Percentiles rank a stretch among this genome's conserved stretches.
Evolutionary conservation across 306 rosid genomes (phyloP).

Genomic region (Gastrolobium villosum): DNA sequence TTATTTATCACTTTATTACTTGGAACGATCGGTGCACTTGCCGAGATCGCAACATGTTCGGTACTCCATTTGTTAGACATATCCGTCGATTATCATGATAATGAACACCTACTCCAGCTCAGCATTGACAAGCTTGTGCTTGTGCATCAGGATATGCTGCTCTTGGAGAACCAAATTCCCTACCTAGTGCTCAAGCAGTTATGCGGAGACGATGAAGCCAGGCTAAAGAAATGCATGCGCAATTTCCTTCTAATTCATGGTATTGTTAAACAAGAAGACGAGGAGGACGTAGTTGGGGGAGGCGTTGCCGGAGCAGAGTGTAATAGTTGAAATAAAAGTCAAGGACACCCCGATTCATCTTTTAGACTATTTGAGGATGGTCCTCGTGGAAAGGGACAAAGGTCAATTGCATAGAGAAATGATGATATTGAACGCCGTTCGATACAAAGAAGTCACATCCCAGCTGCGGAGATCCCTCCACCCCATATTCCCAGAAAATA

Average conservation of each 20-base stretch:
- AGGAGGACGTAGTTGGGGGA: too few species aligned
- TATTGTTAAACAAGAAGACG: background rate
- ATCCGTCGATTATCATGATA: background rate
- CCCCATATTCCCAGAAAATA: too few species aligned
- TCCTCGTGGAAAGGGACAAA: background rate
- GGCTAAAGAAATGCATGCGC: background rate
- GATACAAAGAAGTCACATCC: too few species aligned
- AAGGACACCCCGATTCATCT: conserved; percentile 2
- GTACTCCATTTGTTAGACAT: background rate
- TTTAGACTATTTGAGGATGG: background rate
- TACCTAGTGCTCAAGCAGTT: background rate
- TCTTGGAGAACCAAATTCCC: conserved; percentile 16
- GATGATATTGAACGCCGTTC: too few species aligned
- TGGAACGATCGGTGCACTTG: too few species aligned
- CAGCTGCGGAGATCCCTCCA: too few species aligned
- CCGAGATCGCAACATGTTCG: too few species aligned
- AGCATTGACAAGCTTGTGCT: background rate
- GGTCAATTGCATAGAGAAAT: background rate
- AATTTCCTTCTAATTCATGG: background rate
- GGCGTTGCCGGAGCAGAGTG: too few species aligned
- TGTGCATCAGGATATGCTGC: background rate
- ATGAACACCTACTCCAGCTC: background rate
- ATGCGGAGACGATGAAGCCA: background rate
- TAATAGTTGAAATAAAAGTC: too few species aligned
- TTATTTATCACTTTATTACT: too few species aligned